Conservation (phyloP, 2,329 filamentous ascomycete species). For the Botrytis aclada region DNA sequence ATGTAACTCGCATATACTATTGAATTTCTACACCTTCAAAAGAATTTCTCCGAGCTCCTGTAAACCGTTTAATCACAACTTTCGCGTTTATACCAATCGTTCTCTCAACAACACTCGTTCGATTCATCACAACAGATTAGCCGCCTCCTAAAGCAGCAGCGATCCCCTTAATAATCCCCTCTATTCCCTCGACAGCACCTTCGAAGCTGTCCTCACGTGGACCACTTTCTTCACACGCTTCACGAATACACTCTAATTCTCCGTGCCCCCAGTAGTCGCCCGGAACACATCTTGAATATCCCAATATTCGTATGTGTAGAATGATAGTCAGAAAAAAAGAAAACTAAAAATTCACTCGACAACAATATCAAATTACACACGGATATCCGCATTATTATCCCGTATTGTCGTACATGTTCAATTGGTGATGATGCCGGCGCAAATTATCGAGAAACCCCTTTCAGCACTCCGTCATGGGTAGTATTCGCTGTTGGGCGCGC, state of each 20-base stretch:
- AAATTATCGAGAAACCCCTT: neutral
- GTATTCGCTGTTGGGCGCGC: neutral
- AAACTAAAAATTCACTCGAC: neutral
- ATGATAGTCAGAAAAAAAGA: neutral
- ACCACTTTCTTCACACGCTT: neutral
- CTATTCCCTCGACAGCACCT: neutral
- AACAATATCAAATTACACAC: neutral
- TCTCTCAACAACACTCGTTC: too few species aligned
- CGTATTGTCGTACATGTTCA: neutral
- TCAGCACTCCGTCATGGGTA: neutral
- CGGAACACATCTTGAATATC: neutral
- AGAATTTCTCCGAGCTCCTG: neutral
- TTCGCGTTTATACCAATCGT: too few species aligned
- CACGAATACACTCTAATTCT: neutral
- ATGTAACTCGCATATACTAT: neutral
- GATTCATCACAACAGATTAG: neutral
- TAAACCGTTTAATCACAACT: neutral
- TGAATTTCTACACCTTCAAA: neutral
- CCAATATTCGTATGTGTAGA: neutral
- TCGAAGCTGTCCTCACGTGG: neutral
- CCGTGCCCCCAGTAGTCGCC: neutral
- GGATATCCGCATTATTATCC: neutral
- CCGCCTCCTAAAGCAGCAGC: neutral
- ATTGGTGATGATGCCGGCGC: neutral
- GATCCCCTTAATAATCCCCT: neutral